A percentile compares a stretch with the other conserved stretches of the same genome.
phyloP scores from a whole-genome alignment of 2,329 filamentous ascomycete genomes.

The Aspergillus floridensis region DNA sequence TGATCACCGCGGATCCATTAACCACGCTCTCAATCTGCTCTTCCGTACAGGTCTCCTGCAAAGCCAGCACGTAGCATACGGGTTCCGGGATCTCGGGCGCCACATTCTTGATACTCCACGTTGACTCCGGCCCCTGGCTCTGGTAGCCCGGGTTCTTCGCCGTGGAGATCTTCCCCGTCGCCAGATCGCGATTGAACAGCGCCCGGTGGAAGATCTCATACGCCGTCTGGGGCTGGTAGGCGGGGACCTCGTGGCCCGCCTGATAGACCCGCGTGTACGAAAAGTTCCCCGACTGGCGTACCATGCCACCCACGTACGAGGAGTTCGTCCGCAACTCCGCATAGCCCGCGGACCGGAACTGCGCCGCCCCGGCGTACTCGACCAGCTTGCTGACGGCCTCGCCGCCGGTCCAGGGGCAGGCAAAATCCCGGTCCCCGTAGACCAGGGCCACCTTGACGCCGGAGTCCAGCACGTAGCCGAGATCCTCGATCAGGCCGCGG shows the following conservation, averaged over 20 bases:
- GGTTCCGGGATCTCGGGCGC: constrained; percentile 40
- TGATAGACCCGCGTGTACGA: constrained; percentile 50
- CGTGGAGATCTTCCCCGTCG: constrained; percentile 51
- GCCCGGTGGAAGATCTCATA: constrained; percentile 55
- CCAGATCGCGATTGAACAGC: constrained; percentile 52
- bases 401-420: constrained; percentile 58
- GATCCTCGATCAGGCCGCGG: constrained; percentile 35
- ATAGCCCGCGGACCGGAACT: constrained; percentile 53
- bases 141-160: constrained; percentile 35
- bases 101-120: constrained; percentile 47
- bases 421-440: constrained; percentile 59
- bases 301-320: constrained; percentile 46
- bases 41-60: constrained; percentile 42
- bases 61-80: constrained; percentile 47
- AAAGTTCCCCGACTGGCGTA: constrained; percentile 50
- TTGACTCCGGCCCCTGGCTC: constrained; percentile 40
- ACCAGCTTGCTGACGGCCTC: constrained; percentile 52
- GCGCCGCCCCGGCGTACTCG: constrained; percentile 42
- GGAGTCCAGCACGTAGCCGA: constrained; percentile 53
- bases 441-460: constrained; percentile 58
- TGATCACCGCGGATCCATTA: constrained; percentile 47
- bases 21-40: constrained; percentile 44
- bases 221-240: constrained; percentile 56
- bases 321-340: constrained; percentile 42
- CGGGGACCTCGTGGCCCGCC: constrained; percentile 50